phyloP scores from a whole-genome alignment of 164 flowering plant species.

The Magnolia changhungtana region DNA sequence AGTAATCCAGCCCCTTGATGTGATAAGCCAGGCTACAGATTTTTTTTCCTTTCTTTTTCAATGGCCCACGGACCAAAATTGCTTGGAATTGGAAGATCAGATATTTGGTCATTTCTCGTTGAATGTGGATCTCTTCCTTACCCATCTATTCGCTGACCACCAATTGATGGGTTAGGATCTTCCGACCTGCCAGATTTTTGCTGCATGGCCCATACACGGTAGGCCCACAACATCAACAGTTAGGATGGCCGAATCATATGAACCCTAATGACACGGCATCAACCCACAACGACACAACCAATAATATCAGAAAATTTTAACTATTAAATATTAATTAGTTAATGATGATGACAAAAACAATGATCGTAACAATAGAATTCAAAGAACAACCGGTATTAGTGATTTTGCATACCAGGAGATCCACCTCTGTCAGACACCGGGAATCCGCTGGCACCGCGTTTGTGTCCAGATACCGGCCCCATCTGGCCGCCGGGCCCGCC shows the following conservation, averaged over 20 bases:
- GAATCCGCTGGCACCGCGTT: neutral
- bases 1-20: no score
- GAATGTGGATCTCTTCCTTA: neutral
- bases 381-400: neutral
- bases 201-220: no score
- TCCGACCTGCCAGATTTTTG: no score
- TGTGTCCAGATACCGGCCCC: neutral
- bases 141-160: neutral
- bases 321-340: neutral
- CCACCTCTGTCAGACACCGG: neutral
- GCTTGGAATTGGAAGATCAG: neutral
- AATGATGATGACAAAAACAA: neutral
- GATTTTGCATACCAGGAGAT: conserved; percentile 3
- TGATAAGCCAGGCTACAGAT: no score
- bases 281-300: no score
- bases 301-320: neutral
- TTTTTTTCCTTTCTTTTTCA: no score
- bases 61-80: no score
- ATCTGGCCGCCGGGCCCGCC: conserved; percentile 4
- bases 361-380: neutral
- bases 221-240: no score
- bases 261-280: no score
- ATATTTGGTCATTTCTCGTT: neutral
- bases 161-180: neutral
- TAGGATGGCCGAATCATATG: no score